phyloP scores from a whole-genome alignment of 768 basidiomycete genomes.

The Lactarius sanguifluus region DNA sequence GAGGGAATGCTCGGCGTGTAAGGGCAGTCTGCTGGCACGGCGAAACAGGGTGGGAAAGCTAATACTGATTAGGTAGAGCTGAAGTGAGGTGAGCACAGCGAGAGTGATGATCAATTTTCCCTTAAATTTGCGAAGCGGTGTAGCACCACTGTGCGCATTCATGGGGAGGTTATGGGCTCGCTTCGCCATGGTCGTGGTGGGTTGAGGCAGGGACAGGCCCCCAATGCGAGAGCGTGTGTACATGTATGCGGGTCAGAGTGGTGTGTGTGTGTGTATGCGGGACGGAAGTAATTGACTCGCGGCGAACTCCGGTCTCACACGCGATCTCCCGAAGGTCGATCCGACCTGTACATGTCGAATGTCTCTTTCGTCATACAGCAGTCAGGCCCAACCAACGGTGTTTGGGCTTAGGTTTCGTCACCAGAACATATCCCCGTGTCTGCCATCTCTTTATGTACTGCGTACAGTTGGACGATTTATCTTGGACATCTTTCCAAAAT shows the following conservation, averaged over 20 bases:
- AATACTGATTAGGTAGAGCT: slow-evolving; percentile 17
- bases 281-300: neutral
- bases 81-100: slow-evolving; percentile 7
- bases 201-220: neutral
- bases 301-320: slow-evolving; percentile 1
- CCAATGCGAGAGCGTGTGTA: neutral
- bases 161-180: slow-evolving; percentile 12
- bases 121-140: slow-evolving; percentile 12
- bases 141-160: neutral
- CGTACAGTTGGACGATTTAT: neutral
- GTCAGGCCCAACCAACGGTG: neutral
- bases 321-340: neutral
- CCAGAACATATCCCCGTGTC: neutral
- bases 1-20: slow-evolving; percentile 20
- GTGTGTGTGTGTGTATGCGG: neutral
- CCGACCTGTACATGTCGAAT: neutral
- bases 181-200: slow-evolving; percentile 17
- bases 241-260: neutral
- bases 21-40: slow-evolving; percentile 6
- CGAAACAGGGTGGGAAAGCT: slow-evolving; percentile 13
- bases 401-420: neutral
- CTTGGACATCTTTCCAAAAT: neutral
- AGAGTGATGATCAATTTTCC: slow-evolving; percentile 13
- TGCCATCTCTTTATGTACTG: too few relatives aligned
- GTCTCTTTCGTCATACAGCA: neutral